phyloP scores from a whole-genome alignment of 2,329 filamentous ascomycete species.

The Lizonia empirigonia region DNA sequence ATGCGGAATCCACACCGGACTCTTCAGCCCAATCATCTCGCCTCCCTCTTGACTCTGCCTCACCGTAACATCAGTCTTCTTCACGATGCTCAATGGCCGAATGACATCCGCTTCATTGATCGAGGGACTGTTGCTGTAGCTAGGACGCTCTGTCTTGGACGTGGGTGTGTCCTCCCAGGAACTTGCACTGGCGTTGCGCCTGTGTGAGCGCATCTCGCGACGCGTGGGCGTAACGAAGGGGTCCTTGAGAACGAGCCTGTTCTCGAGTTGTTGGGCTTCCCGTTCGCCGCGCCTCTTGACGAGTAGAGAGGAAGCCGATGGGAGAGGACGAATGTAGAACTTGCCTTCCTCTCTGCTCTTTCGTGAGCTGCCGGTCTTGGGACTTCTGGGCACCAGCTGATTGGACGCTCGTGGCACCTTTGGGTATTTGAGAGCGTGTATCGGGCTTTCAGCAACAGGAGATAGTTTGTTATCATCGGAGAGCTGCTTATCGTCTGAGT shows the following conservation, averaged over 20 bases:
- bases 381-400: conserved; percentile 52
- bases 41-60: conserved; percentile 12
- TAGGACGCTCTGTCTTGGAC: conserved; percentile 25
- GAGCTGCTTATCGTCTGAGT: conserved; percentile 45
- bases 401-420: conserved; percentile 56
- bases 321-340: conserved; percentile 6
- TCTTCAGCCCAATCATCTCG: conserved; percentile 36
- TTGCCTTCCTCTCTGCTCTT: conserved; percentile 7
- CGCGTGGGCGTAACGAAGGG: conserved; percentile 38
- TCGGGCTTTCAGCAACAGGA: conserved; percentile 52
- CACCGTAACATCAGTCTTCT: conserved; percentile 2
- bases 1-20: conserved; percentile 66
- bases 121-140: conserved; percentile 28
- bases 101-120: conserved; percentile 31
- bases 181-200: conserved; percentile 21
- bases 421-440: conserved; percentile 54
- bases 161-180: conserved; percentile 28
- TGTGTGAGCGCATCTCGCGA: conserved; percentile 27
- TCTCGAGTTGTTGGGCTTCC: conserved; percentile 45
- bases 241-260: conserved; percentile 21
- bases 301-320: conserved; percentile 39
- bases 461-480: conserved; percentile 43
- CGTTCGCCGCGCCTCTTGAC: conserved; percentile 45
- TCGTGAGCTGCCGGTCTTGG: conserved; percentile 2
- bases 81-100: conserved; percentile 34